Evolutionary conservation across 495 filamentous ascomycete genomes (phyloP), one percentile per base, ranked within the genome.

Genomic region (Sphaerosporella brunnea): DNA sequence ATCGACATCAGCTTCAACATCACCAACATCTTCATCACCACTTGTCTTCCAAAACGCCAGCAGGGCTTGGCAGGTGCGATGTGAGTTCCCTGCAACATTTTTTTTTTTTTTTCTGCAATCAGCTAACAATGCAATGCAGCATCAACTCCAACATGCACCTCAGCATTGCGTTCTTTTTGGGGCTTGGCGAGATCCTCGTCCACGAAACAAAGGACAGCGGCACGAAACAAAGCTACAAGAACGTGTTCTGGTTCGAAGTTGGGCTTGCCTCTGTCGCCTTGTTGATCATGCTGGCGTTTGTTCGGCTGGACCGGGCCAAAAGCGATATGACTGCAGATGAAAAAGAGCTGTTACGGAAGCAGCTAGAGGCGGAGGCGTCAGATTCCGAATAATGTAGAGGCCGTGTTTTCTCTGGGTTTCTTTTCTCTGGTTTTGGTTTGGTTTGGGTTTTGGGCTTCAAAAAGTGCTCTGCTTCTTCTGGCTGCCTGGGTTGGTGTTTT

Each of bases 1-100:
- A 79, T 92, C 38, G 85, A 93, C 55, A 77, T 90, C 50, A 81
- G 76, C 21, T 93, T 79, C 68, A 85, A 82, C 54, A 68, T 93
- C 5, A 73, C 80, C 30, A 90, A 85, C 56, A 75, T 93, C 38
- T 92, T 90, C 60, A 80, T 88, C 59, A 86, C 81, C 0, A 82
- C 80, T 0, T 73, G 71, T 3, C 66, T 90, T 53, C 79, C 83
- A 0, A 69, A 71, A 32, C 66, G 70, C 7, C 69, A 73, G 34
- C 85, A 93, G 60, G 83, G 82, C 0, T 67, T 86, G 0, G 83
- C 83, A 0, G 85, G 84, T 0, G 84, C 77, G 0, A 60, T 80
- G 40, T 59, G 45, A 13, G 51, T 70, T 9, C n/a, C n/a, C n/a
- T n/a, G n/a, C n/a, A n/a, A n/a, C n/a, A n/a, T n/a, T n/a, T n/a